Evolutionary conservation across 257 asterid genomes (phyloP).

Genomic region (Cinchona pubescens): DNA sequence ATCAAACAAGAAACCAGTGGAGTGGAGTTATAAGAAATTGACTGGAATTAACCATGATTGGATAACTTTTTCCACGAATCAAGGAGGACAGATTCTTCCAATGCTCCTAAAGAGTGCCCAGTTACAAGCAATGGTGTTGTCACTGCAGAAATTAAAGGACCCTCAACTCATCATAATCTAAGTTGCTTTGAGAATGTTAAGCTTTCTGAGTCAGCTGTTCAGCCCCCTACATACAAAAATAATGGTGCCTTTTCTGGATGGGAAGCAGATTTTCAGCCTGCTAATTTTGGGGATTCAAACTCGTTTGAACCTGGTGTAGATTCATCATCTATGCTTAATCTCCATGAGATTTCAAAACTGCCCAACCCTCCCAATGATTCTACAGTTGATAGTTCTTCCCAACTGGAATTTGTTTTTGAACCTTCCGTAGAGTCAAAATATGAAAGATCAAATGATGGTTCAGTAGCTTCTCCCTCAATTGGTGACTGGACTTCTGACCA

Average conservation of each 20-base stretch:
- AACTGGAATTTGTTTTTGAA: slow-evolving; percentile 65
- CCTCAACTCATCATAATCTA: slow-evolving; percentile 37
- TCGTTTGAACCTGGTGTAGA: slow-evolving; percentile 31
- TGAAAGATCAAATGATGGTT: slow-evolving; percentile 29
- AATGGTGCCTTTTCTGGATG: slow-evolving; percentile 53
- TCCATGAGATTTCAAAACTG: slow-evolving; percentile 16
- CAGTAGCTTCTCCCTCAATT: slow-evolving; percentile 41
- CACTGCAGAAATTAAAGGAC: slow-evolving; percentile 30
- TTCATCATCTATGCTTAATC: slow-evolving; percentile 32
- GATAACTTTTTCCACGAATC: slow-evolving; percentile 54
- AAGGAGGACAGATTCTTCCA: slow-evolving; percentile 28
- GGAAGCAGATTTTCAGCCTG: slow-evolving; percentile 77
- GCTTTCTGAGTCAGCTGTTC: slow-evolving; percentile 40
- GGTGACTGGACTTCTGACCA: slow-evolving; percentile 54
- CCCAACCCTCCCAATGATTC: slow-evolving; percentile 23
- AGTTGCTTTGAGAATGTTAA: slow-evolving; percentile 48
- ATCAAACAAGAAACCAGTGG: slow-evolving; percentile 34
- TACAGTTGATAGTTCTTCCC: slow-evolving; percentile 54
- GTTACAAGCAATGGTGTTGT: slow-evolving; percentile 22
- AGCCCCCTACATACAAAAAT: slow-evolving; percentile 29
- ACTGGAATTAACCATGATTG: slow-evolving; percentile 59
- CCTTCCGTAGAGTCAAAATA: slow-evolving; percentile 29
- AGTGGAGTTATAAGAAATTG: slow-evolving; percentile 35
- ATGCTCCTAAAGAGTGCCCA: slow-evolving; percentile 29
- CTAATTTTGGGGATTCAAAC: slow-evolving; percentile 38